Evolutionary conservation across 2,329 filamentous ascomycete species (phyloP).

Genomic region (Sporothrix variecibatus): DNA sequence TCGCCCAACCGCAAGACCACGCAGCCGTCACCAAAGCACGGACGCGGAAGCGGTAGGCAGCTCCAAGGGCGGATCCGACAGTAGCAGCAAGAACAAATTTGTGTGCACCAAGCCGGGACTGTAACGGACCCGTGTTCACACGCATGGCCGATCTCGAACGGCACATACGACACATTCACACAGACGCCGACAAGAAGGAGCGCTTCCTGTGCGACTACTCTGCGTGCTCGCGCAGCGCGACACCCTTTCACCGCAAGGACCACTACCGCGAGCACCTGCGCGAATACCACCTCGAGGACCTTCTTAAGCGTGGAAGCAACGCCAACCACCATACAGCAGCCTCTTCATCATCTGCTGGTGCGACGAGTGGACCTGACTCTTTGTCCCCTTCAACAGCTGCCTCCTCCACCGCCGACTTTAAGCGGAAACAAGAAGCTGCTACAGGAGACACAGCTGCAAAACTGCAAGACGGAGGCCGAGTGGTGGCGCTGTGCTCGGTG

Average conservation of each 20-base stretch:
- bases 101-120: constrained; percentile 46
- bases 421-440: background rate
- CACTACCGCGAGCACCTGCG: constrained; percentile 61
- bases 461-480: constrained; percentile 41
- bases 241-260: constrained; percentile 56
- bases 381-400: constrained; percentile 34
- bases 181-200: constrained; percentile 44
- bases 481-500: constrained; percentile 61
- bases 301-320: constrained; percentile 48
- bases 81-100: constrained; percentile 29
- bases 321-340: background rate
- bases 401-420: constrained; percentile 36
- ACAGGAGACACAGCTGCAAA: constrained; percentile 36
- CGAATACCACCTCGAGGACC: constrained; percentile 57
- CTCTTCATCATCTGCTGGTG: constrained; percentile 25
- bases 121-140: constrained; percentile 50
- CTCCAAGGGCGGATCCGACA: background rate
- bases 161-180: constrained; percentile 54
- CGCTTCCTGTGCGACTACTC: constrained; percentile 55
- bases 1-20: background rate
- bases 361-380: background rate
- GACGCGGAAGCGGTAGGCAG: background rate
- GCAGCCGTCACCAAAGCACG: background rate
- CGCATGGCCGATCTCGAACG: constrained; percentile 57
- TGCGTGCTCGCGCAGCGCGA: constrained; percentile 47